A percentile compares a stretch with the other conserved stretches of the same genome.
phyloP scores from a whole-genome alignment of 805 yeast species.

The Nakazawaea molendinolei region DNA sequence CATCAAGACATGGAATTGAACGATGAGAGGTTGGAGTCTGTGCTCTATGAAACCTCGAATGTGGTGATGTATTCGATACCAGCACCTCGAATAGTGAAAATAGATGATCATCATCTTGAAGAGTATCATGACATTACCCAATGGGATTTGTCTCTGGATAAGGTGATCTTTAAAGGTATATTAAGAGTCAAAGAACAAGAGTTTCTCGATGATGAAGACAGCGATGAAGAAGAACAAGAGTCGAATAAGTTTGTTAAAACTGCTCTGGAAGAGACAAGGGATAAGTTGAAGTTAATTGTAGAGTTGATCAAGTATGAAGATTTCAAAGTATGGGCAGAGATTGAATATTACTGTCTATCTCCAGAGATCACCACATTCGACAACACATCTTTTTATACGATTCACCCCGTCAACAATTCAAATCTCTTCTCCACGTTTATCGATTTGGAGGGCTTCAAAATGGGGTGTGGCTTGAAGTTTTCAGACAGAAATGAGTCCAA shows the following conservation, averaged over 20 bases:
- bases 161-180: conserved; percentile 9
- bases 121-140: conserved; percentile 9
- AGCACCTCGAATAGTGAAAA: conserved; percentile 1
- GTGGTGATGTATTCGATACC: conserved; percentile 9
- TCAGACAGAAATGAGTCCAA: conserved; percentile 6
- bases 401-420: conserved; percentile 9
- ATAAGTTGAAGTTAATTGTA: conserved; percentile 5
- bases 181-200: conserved; percentile 8
- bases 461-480: conserved; percentile 12
- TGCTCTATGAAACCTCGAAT: conserved; percentile 10
- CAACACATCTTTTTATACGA: conserved; percentile 6
- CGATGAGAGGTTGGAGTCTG: conserved; percentile 9
- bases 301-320: conserved; percentile 4
- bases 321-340: conserved; percentile 5
- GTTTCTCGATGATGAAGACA: conserved; percentile 5
- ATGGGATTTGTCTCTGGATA: conserved; percentile 7
- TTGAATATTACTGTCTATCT: conserved; percentile 5
- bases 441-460: not conserved
- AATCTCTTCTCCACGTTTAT: conserved; percentile 3
- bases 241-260: not conserved
- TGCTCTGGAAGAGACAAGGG: conserved; percentile 3
- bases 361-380: conserved; percentile 8
- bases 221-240: conserved; percentile 4
- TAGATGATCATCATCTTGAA: conserved; percentile 3
- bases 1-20: not conserved